These are phyloP conservation scores for Acanthamoeba divionensis DNA, from an alignment of 208 protist species.

Conservation along the genomic window DNA sequence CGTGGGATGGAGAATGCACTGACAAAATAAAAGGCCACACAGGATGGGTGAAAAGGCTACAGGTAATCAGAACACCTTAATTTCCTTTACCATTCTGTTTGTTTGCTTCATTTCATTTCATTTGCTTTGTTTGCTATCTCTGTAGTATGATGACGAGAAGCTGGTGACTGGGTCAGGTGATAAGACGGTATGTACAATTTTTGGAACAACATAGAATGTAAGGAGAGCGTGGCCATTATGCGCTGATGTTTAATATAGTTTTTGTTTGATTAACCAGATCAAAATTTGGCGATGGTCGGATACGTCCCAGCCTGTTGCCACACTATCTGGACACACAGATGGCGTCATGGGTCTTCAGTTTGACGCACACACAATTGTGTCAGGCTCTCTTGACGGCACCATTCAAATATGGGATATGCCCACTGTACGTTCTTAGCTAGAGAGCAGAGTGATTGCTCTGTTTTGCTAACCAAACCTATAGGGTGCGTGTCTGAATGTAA, in stretches of 20 bases:
- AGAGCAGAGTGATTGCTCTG: neutral
- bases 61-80: neutral
- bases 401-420: conserved; percentile 20
- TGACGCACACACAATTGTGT: neutral
- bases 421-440: neutral
- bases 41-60: conserved; percentile 48
- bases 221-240: no score
- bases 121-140: neutral
- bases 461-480: neutral
- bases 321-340: neutral
- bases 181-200: no score
- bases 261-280: no score
- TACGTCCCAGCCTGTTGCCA: neutral
- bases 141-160: conserved; percentile 7
- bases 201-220: no score
- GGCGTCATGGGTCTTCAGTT: conserved; percentile 51
- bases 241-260: no score
- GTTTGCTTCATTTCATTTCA: neutral
- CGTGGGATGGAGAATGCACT: neutral
- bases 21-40: conserved; percentile 44
- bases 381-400: conserved; percentile 1
- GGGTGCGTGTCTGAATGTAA: neutral
- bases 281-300: conserved; percentile 37
- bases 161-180: conserved; percentile 20
- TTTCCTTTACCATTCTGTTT: no score